Evolutionary conservation across 164 flowering plant species (phyloP), one percentile per base, ranked within the genome.

Genomic region (Macadamia tetraphylla): DNA sequence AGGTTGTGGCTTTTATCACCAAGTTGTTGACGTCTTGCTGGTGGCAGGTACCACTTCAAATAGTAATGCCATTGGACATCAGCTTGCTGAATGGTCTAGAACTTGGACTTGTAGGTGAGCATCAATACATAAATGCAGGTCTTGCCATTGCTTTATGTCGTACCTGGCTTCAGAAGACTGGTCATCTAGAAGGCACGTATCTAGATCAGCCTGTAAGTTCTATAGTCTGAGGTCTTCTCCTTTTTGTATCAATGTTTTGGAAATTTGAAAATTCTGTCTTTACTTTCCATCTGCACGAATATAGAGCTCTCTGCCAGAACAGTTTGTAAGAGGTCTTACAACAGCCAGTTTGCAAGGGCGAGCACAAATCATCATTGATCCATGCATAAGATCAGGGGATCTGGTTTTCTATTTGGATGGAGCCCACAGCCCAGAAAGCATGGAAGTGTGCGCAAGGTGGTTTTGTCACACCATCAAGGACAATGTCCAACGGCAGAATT

Each of bases 341-440:
- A 82, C 82, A 42, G 96, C 96, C 69, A 81, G 65, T 67, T 71
- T 95, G 70, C 92, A 86, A 86, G 99, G 99, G 62, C 85, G 99
- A 32, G 98, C 97, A 52, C 98, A 92, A 74, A 84, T 91, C 71
- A 88, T 87, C 35, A 80, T 83, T 65, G 96, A 95, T 75, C 81
- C 59, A 55, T 67, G 48, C 56, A 87, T 86, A 70, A 71, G 66
- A 61, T 49, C 79, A 48, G 89, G 81, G 68, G 83, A 87, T 71
- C 81, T 92, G 42, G 87, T 89, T 32, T 95, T 89, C 75, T 92
- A 82, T 78, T 73, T 95, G 78, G 99, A 95, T 83, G 99, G 99
- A 53, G 99, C 99, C 56, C 98, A 95, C 74, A 95, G 94, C 71
- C 98, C 96, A 69, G 98, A 95, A 83, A 95, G 99, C 81, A 89